phyloP scores from a whole-genome alignment of 139 green algal species.

The Coccomyxa sp. region DNA sequence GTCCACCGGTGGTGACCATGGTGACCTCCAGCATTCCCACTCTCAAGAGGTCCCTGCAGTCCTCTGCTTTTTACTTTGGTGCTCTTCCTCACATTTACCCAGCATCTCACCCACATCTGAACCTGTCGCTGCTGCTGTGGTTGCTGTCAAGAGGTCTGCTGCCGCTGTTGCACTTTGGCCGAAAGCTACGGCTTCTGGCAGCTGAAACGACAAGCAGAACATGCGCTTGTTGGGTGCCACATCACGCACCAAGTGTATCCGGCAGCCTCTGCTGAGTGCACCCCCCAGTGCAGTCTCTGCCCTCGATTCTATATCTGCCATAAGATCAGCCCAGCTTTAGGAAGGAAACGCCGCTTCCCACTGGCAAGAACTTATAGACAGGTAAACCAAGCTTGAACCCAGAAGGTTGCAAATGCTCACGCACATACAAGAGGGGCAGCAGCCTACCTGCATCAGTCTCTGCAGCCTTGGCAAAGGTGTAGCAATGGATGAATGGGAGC shows the following conservation, averaged over 20 bases:
- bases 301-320: slow-evolving; percentile 46
- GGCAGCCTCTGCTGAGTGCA: slow-evolving; percentile 26
- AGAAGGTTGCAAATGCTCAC: background rate
- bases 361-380: background rate
- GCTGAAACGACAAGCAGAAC: slow-evolving; percentile 81
- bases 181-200: slow-evolving; percentile 44
- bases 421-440: background rate
- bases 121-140: no score
- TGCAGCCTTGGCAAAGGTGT: slow-evolving; percentile 76
- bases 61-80: no score
- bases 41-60: no score
- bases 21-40: no score
- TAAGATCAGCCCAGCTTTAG: background rate
- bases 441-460: slow-evolving; percentile 66
- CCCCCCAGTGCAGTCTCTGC: slow-evolving; percentile 65
- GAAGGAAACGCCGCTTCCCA: background rate
- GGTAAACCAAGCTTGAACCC: background rate
- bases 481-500: slow-evolving; percentile 87
- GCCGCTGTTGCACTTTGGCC: no score
- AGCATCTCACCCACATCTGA: no score
- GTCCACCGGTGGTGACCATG: no score
- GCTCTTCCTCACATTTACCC: no score
- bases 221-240: slow-evolving; percentile 93
- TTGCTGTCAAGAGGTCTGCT: no score
- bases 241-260: slow-evolving; percentile 72